phyloP scores from a whole-genome alignment of 768 basidiomycete genomes.

The Mycena olivaceomarginata region DNA sequence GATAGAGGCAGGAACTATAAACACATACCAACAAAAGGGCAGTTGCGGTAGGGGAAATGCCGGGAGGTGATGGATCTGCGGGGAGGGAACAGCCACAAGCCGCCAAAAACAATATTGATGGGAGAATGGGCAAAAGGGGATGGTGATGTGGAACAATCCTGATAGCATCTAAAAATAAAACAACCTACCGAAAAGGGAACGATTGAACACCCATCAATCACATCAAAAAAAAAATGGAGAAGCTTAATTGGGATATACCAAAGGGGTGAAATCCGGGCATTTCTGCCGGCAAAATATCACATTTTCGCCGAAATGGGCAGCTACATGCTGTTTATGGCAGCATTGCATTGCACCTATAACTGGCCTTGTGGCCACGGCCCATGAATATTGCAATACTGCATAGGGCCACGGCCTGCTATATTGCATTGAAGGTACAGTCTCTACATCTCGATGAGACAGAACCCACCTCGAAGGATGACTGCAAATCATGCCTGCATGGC shows the following conservation, averaged over 20 bases:
- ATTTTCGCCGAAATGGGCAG: neutral
- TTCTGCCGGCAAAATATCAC: neutral
- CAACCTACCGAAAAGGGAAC: neutral
- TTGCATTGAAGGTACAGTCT: conserved; percentile 1
- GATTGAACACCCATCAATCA: neutral
- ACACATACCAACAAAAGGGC: neutral
- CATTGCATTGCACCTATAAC: neutral
- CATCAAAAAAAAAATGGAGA: neutral
- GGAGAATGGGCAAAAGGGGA: neutral
- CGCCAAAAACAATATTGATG: neutral
- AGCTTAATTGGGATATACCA: neutral
- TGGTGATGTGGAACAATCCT: neutral
- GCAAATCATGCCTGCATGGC: neutral
- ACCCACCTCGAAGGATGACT: neutral
- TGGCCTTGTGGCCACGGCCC: neutral
- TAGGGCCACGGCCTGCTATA: conserved; percentile 2
- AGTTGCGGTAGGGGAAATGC: neutral
- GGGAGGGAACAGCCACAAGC: neutral
- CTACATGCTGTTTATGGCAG: neutral
- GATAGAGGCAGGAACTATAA: neutral
- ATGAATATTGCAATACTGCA: conserved; percentile 3
- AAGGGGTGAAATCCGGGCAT: neutral
- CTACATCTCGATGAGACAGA: neutral
- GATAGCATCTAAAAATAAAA: neutral
- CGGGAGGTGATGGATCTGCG: neutral